Evolutionary conservation across 495 filamentous ascomycete genomes (phyloP).

Genomic region (Corynascus novoguineensis): DNA sequence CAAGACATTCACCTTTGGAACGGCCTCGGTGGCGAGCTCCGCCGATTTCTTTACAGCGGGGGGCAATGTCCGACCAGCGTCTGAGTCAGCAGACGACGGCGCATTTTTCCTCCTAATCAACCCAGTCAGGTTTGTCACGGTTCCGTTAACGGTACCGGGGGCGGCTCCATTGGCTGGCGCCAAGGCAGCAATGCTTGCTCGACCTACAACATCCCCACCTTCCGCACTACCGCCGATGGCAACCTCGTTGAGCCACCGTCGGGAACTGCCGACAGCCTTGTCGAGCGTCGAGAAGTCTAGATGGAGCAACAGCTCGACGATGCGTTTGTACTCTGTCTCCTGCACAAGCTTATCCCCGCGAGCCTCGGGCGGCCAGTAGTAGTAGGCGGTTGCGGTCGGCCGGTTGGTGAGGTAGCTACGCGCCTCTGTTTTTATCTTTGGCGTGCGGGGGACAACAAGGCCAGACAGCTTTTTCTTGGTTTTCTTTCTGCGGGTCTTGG

Average conservation of each 20-base stretch:
- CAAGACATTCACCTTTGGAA: conserved; percentile 23
- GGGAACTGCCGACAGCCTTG: conserved; percentile 63
- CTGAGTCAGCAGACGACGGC: neutral
- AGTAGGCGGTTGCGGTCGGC: conserved; percentile 52
- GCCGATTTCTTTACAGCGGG: neutral
- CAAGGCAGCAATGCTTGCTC: conserved; percentile 19
- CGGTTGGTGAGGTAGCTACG: conserved; percentile 33
- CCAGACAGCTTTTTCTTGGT: conserved; percentile 47
- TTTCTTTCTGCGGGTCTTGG: conserved; percentile 24
- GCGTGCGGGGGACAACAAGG: conserved; percentile 48
- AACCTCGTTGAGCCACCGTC: conserved; percentile 60
- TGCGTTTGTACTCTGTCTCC: conserved; percentile 67
- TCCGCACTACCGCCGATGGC: conserved; percentile 44
- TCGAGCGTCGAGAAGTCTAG: conserved; percentile 73
- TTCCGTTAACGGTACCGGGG: neutral
- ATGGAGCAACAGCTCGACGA: conserved; percentile 73
- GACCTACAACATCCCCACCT: conserved; percentile 37
- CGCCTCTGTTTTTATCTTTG: conserved; percentile 51
- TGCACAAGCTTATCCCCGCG: conserved; percentile 65
- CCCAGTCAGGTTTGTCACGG: conserved; percentile 33
- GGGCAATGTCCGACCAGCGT: too few species aligned
- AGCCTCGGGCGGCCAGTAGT: conserved; percentile 61
- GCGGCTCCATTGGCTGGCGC: conserved; percentile 1
- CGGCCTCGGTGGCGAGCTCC: conserved; percentile 10
- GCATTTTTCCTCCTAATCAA: conserved; percentile 38